Evolutionary conservation across 1,139 yeast species (phyloP).

Genomic region (Kodamaea sp.): DNA sequence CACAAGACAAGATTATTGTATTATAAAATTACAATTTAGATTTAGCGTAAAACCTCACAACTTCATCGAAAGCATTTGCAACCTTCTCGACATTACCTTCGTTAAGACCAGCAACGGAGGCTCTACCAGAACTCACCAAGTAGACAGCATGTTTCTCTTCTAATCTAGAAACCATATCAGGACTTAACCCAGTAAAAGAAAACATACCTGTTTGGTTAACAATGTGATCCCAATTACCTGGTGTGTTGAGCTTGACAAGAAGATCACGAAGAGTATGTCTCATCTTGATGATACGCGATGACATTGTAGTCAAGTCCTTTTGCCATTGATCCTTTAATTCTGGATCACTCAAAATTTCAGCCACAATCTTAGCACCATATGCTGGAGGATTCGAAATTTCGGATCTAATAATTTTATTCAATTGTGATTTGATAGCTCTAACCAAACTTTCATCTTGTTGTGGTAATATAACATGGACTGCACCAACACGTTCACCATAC

Average conservation of each 20-base stretch:
- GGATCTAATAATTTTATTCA: conserved; percentile 73
- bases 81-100: conserved; percentile 73
- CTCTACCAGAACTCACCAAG: conserved; percentile 81
- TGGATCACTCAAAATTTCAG: conserved; percentile 65
- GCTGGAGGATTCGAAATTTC: conserved; percentile 94
- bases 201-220: conserved; percentile 95
- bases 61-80: conserved; percentile 80
- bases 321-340: conserved; percentile 78
- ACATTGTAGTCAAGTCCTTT: conserved; percentile 81
- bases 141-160: conserved; percentile 78
- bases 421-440: conserved; percentile 65
- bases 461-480: conserved; percentile 68
- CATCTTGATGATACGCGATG: conserved; percentile 77
- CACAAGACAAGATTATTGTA: not conserved
- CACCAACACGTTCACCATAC: conserved; percentile 98
- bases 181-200: conserved; percentile 82
- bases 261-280: conserved; percentile 61
- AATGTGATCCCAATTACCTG: conserved; percentile 92
- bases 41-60: conserved; percentile 46
- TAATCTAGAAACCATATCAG: conserved; percentile 76
- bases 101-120: conserved; percentile 91
- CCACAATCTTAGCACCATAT: conserved; percentile 91
- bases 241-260: conserved; percentile 64
- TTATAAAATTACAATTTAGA: conserved; percentile 27
- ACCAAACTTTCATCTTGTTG: conserved; percentile 36